These are phyloP conservation scores for Pythium volutum DNA, from an alignment of 352 stramenopile genomes.

Conservation along the genomic window DNA sequence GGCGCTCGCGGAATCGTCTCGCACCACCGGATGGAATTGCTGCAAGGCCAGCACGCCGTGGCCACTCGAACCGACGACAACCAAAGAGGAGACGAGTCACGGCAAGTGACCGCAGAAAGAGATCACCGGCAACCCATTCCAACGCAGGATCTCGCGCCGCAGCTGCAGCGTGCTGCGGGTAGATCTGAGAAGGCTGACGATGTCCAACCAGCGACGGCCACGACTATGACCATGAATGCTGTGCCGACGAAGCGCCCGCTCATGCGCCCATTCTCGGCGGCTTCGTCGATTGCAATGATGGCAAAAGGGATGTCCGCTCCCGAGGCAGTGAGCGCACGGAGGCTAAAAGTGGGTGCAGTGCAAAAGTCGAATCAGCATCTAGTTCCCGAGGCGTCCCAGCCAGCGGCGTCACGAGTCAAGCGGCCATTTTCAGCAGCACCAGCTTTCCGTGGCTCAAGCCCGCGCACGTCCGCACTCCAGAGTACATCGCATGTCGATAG, in stretches of 20 bases:
- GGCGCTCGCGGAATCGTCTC: constrained; percentile 10
- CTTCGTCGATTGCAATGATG: background rate
- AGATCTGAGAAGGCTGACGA: background rate
- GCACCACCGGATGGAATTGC: constrained; percentile 11
- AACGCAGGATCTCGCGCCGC: background rate
- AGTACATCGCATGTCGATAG: background rate
- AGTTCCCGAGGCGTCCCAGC: background rate
- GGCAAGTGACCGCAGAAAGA: background rate
- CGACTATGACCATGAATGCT: too few relatives aligned
- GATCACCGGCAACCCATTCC: background rate
- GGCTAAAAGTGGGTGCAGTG: too few relatives aligned
- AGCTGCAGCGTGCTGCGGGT: constrained; percentile 1
- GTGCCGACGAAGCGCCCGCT: background rate
- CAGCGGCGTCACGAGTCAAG: background rate
- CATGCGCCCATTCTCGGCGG: constrained; percentile 9
- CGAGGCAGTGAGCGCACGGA: background rate
- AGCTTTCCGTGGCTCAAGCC: background rate
- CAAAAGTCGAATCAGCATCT: background rate
- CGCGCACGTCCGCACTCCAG: background rate
- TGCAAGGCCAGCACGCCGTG: background rate
- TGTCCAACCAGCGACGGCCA: background rate
- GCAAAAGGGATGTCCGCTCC: background rate
- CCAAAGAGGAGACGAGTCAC: background rate
- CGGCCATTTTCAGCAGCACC: constrained; percentile 20
- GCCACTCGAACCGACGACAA: background rate